Evolutionary conservation across 345 rosid genomes (phyloP), one percentile per base, ranked within the genome.

Genomic region (Populus ilicifolia): DNA sequence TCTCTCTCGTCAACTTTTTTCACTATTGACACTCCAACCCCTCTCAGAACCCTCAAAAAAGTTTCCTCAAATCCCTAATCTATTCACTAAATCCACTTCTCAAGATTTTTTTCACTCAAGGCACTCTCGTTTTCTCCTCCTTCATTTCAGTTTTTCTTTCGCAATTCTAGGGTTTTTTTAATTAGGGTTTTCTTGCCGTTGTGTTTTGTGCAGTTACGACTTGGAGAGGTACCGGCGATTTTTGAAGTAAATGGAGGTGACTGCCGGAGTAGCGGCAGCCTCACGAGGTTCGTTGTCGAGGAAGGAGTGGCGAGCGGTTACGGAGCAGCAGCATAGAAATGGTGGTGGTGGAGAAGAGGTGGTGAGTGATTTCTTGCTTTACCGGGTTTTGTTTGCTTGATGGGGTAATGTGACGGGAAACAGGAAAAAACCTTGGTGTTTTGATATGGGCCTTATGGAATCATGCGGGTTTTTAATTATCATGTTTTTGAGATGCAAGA

Each of bases 231-330:
- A 36, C 74, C 33, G 78, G 80, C 64, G 68, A 25, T 76, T 50
- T 69, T 70, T 81, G 44, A 56, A 75, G 88, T 91, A 91, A 89
- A 94, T 94, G 98, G 98, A 94, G 88, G 91, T 90, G 64, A 78
- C 88, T 85, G 88, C 93, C 73, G 84, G 88, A 79, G 88, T 77
- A 79, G 87, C 92, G 83, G 84, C 77, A 30, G 79, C 89, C 82
- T 39, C 89, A 39, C 91, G 93, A 79, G 90, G 90, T 83, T 84
- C 98, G 64, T 75, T 90, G 80, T 64, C 89, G 16, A 79, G 97
- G 82, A 94, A 94, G 85, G 97, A 94, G 83, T 92, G 99, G 98
- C 98, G 97, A 50, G 98, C 97, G 39, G 90, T 90, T 74, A 85
- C 98, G 21, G 99, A 96, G 72, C 52, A 67, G 70, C 88, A 86